These are phyloP conservation scores for Clarireedia hainanense DNA, from an alignment of 2,329 filamentous ascomycete species.

Conservation along the genomic window DNA sequence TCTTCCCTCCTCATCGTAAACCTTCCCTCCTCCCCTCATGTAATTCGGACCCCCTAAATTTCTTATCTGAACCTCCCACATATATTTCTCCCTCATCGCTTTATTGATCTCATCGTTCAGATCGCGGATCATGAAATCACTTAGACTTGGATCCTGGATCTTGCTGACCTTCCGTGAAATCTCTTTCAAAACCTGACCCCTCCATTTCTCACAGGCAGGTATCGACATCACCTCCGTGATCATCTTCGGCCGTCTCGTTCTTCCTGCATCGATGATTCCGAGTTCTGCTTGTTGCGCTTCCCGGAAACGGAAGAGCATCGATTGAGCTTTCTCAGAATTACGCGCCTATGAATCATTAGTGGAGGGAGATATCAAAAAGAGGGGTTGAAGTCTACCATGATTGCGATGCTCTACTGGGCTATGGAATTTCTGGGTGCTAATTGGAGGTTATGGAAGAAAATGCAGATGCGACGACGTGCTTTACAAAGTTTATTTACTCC, in stretches of 20 bases:
- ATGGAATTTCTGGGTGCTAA: background rate
- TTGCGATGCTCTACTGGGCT: constrained; percentile 11
- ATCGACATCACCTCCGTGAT: constrained; percentile 84
- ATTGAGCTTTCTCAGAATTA: constrained; percentile 97
- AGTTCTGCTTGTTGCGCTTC: constrained; percentile 94
- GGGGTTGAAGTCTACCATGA: constrained; percentile 22
- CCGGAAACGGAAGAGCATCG: constrained; percentile 99
- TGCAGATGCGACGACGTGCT: background rate
- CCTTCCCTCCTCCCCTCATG: constrained; percentile 40
- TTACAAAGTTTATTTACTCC: background rate
- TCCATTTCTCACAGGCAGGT: constrained; percentile 92
- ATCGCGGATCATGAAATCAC: constrained; percentile 94
- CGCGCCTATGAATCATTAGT: constrained; percentile 55
- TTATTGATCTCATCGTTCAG: constrained; percentile 99
- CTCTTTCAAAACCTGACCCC: constrained; percentile 93
- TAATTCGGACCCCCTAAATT: constrained; percentile 97
- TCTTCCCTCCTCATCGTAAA: constrained; percentile 46
- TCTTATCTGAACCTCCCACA: constrained; percentile 96
- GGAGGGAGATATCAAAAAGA: background rate
- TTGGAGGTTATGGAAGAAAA: background rate
- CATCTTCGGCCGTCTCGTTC: constrained; percentile 80
- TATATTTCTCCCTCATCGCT: constrained; percentile 96
- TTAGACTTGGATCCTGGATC: constrained; percentile 87
- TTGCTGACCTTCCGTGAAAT: constrained; percentile 93
- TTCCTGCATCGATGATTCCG: constrained; percentile 88